phyloP scores from a whole-genome alignment of 805 yeast genomes.

The Yarrowia osloensis region DNA sequence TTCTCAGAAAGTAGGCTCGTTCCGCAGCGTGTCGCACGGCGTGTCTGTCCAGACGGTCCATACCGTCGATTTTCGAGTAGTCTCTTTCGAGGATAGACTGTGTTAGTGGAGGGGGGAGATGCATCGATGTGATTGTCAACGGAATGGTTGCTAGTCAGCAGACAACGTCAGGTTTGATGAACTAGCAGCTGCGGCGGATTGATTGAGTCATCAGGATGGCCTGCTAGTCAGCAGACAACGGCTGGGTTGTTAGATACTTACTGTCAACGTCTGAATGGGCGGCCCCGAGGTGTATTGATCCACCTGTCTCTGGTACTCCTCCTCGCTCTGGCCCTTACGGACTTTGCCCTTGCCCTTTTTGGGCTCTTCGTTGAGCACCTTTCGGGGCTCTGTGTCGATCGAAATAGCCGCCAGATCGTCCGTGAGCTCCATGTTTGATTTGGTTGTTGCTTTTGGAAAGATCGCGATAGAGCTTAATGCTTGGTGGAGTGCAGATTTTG shows the following conservation, averaged over 20 bases:
- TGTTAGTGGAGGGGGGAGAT: conserved; percentile 16
- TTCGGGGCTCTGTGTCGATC: background rate
- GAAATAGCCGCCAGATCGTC: conserved; percentile 18
- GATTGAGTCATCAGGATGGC: too few relatives aligned
- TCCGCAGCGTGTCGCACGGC: conserved; percentile 62
- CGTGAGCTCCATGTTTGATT: conserved; percentile 1
- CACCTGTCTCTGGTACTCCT: conserved; percentile 58
- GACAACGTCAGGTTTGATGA: too few relatives aligned
- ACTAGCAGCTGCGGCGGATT: too few relatives aligned
- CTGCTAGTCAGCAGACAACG: too few relatives aligned
- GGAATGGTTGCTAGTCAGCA: too few relatives aligned
- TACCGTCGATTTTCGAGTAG: conserved; percentile 4
- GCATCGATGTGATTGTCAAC: too few relatives aligned
- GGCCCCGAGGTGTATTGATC: conserved; percentile 55
- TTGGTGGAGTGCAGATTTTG: too few relatives aligned
- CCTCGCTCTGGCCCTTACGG: conserved; percentile 73
- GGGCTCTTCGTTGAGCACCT: conserved; percentile 11
- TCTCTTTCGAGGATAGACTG: conserved; percentile 15
- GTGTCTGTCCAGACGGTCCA: conserved; percentile 57
- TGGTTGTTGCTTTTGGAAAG: background rate
- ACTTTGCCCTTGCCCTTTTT: conserved; percentile 15
- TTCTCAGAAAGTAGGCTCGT: conserved; percentile 56
- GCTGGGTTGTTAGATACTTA: too few relatives aligned
- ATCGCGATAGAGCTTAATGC: background rate
- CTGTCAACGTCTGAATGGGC: conserved; percentile 45